Evolutionary conservation across 108 stramenopile genomes (phyloP).

Genomic region (Cyclotella choctawhatcheeana): DNA sequence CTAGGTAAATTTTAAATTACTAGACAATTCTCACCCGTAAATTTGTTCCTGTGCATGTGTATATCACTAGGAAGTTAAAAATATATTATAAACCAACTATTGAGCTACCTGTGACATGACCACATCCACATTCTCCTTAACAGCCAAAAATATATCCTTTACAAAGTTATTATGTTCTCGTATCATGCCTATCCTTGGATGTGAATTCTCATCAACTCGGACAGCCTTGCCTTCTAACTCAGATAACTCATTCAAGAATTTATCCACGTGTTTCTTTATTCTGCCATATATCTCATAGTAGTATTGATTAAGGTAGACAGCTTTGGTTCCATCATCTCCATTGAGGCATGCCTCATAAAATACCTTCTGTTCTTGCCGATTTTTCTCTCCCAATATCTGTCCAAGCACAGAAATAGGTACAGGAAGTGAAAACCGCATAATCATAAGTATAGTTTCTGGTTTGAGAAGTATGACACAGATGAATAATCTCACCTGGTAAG

Average conservation of each 20-base stretch:
- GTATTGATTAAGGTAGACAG: constrained; percentile 57
- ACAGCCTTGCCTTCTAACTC: constrained; percentile 49
- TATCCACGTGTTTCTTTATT: constrained; percentile 60
- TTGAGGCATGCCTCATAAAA: constrained; percentile 62
- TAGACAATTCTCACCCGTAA: no score
- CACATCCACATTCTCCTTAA: constrained; percentile 51
- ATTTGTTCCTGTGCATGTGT: no score
- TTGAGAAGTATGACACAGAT: no score
- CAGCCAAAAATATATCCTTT: constrained; percentile 47
- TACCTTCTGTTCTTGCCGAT: constrained; percentile 34
- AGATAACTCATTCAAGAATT: constrained; percentile 50
- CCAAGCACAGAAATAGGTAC: no score
- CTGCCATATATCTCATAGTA: constrained; percentile 39
- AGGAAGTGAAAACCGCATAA: no score
- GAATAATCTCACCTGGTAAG: constrained; percentile 49
- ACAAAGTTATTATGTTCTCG: constrained; percentile 58
- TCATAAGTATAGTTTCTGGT: no score
- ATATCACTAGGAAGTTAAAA: no score
- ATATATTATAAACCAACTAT: not conserved
- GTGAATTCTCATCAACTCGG: constrained; percentile 33
- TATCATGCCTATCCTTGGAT: constrained; percentile 55
- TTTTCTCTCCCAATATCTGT: no score
- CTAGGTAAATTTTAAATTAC: no score
- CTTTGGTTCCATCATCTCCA: constrained; percentile 58
- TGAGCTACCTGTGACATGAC: constrained; percentile 8